Evolutionary conservation across 2,329 filamentous ascomycete species (phyloP), one percentile per base, ranked within the genome.

Genomic region (Emydomyces testavorans): DNA sequence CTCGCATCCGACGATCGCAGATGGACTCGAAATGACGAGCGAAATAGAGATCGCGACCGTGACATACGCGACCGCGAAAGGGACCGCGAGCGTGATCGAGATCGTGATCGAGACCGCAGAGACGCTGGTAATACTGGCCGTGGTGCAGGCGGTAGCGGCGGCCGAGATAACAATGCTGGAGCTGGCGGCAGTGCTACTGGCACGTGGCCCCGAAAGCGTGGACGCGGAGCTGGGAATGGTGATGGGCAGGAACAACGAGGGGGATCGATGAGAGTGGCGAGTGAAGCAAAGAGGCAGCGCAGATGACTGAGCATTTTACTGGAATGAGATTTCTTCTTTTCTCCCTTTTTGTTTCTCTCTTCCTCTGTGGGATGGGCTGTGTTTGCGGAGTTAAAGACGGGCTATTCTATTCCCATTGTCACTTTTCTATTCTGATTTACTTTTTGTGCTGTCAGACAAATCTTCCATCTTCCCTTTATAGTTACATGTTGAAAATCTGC

Each of bases 271-370:
- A 50, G 53, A 41, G 43, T 43, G 13, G 52, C 49, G 32, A 54
- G 36, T 51, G 56, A 53, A 24, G 52, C 39, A 42, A 57, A 50
- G 50, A 48, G 59, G 52, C 50, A 63, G 38, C 65, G 55, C 53
- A 48, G 53, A 42, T 51, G 43, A 34, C 7, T 15, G 10, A 34
- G 4, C 7, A 16, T 35, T 11, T 18, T 24, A 24, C 41, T n/a
- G n/a, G n/a, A 18, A 24, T 18, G 6, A 36, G 18, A 20, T 7
- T 16, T 16, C 11, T 36, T 20, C 15, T 7, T 15, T 35, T 6
- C 11, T 29, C 26, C n/a, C 18, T 29, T 6, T 38, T 5, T 21
- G 6, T 7, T 16, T 2, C 6, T 32, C 3, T 42, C 20, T 15
- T n/a, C 11, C n/a, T 26, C 10, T 29, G 23, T 15, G 16, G 26